Evolutionary conservation across 306 rosid genomes (phyloP).

Genomic region (Inga laurina): DNA sequence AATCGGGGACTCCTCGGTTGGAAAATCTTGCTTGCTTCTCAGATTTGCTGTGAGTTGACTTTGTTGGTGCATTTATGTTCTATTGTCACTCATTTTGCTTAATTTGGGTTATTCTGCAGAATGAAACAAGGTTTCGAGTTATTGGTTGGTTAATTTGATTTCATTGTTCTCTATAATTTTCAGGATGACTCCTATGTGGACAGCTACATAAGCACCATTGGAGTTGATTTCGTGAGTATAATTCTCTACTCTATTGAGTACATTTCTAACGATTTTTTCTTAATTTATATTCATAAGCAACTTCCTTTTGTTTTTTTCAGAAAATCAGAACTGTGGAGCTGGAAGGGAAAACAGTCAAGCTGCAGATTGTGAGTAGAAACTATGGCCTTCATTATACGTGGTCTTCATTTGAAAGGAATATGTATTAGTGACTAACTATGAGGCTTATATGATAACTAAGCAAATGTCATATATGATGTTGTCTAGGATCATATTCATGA

Average conservation of each 20-base stretch:
- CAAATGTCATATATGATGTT: background rate
- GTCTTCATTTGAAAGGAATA: background rate
- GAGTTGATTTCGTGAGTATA: slow-evolving; percentile 86
- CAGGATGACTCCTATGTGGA: slow-evolving; percentile 96
- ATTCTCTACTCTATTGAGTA: background rate
- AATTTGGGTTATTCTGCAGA: background rate
- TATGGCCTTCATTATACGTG: background rate
- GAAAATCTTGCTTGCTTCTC: slow-evolving; percentile 92
- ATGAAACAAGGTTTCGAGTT: slow-evolving; percentile 15
- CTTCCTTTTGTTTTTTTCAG: slow-evolving; percentile 38
- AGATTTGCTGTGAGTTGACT: slow-evolving; percentile 70
- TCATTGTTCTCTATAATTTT: background rate
- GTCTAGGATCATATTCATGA: background rate
- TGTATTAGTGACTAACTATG: background rate
- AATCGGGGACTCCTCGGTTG: slow-evolving; percentile 96
- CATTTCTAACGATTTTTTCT: background rate
- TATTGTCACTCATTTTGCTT: background rate
- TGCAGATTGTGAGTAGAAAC: slow-evolving; percentile 81
- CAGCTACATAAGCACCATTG: slow-evolving; percentile 95
- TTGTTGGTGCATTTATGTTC: background rate
- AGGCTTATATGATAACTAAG: background rate
- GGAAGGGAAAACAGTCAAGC: slow-evolving; percentile 90
- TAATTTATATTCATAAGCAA: background rate
- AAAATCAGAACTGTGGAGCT: slow-evolving; percentile 92
- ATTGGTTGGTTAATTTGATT: background rate